These are phyloP conservation scores for Teunomyces panamensis DNA, from an alignment of 805 yeast species.

Conservation along the genomic window DNA sequence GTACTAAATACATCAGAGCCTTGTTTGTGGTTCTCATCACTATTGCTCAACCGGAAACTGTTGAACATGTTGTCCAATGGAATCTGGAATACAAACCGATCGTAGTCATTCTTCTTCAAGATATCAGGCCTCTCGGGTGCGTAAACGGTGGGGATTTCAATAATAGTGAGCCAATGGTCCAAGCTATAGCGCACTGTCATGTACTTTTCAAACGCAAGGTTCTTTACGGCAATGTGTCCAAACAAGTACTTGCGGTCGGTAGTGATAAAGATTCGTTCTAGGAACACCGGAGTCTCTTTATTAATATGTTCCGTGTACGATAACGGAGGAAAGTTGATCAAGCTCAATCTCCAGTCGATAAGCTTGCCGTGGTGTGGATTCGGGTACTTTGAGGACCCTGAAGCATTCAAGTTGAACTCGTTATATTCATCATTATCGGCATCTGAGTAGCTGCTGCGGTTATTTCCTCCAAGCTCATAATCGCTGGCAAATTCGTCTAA, in stretches of 20 bases:
- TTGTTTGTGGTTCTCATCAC: background rate
- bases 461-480: conserved; percentile 22
- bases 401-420: conserved; percentile 11
- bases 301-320: conserved; percentile 46
- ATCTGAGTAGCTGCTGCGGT: conserved; percentile 12
- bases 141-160: conserved; percentile 64
- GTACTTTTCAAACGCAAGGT: conserved; percentile 63
- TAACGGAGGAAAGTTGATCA: conserved; percentile 41
- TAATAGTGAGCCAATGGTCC: conserved; percentile 74
- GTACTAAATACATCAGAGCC: conserved; percentile 5
- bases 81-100: conserved; percentile 68
- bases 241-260: conserved; percentile 55
- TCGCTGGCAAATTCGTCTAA: conserved; percentile 21
- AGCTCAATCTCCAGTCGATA: conserved; percentile 45
- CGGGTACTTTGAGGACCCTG: conserved; percentile 17
- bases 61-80: conserved; percentile 44
- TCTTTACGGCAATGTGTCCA: conserved; percentile 79
- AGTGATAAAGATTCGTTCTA: conserved; percentile 62
- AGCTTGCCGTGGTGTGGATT: conserved; percentile 15
- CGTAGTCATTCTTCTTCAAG: conserved; percentile 53
- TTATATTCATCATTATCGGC: conserved; percentile 13
- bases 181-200: conserved; percentile 72
- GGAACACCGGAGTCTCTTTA: conserved; percentile 45
- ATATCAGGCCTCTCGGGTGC: conserved; percentile 52
- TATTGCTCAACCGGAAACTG: conserved; percentile 19